These are phyloP conservation scores for Kwoniella newhampshirensis DNA, from an alignment of 768 basidiomycete genomes.

Conservation along the genomic window DNA sequence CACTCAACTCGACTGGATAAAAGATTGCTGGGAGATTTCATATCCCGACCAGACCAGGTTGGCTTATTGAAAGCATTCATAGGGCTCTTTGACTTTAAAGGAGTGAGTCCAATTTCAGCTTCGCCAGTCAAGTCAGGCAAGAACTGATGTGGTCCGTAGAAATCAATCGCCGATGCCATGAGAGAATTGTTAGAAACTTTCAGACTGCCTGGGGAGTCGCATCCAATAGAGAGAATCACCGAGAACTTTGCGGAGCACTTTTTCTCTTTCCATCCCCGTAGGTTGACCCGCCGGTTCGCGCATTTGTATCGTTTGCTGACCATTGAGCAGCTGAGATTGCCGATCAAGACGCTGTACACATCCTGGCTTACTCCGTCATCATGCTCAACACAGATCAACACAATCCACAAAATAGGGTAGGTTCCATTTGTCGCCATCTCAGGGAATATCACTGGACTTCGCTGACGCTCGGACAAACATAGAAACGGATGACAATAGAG, in stretches of 20 bases:
- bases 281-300: slow-evolving; percentile 20
- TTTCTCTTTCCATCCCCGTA: slow-evolving; percentile 79
- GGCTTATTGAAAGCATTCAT: slow-evolving; percentile 85
- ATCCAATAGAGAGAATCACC: slow-evolving; percentile 89
- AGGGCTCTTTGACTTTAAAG: slow-evolving; percentile 80
- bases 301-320: slow-evolving; percentile 8
- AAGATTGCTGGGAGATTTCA: slow-evolving; percentile 85
- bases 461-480: slow-evolving; percentile 18
- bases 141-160: slow-evolving; percentile 58
- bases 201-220: slow-evolving; percentile 89
- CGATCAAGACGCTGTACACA: slow-evolving; percentile 87
- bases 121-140: neutral
- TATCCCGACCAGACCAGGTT: slow-evolving; percentile 82
- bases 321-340: slow-evolving; percentile 73
- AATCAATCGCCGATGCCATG: slow-evolving; percentile 93
- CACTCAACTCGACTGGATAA: slow-evolving; percentile 83
- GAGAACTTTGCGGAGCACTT: slow-evolving; percentile 91
- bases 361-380: slow-evolving; percentile 91
- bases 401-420: slow-evolving; percentile 84
- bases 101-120: slow-evolving; percentile 59
- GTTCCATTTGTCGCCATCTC: slow-evolving; percentile 35
- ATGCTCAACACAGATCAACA: slow-evolving; percentile 98
- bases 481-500: slow-evolving; percentile 96
- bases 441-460: neutral
- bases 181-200: slow-evolving; percentile 90